Base-by-base conservation (phyloP, 2,329 filamentous ascomycete species). In the Colletotrichum sp. region DNA sequence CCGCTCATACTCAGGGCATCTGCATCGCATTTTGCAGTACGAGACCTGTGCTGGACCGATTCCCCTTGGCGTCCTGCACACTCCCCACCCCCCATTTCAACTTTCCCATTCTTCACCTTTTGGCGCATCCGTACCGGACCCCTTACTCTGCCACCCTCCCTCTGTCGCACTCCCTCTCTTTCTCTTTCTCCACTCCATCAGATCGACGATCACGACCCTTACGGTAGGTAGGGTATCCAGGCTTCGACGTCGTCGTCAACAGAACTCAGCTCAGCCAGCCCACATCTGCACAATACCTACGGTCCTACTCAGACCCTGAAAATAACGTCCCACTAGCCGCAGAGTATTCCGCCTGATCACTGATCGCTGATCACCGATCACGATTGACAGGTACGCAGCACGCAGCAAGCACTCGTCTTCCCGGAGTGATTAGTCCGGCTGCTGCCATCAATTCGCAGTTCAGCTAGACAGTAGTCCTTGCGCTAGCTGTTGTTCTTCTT, bases 181-280 rank as follows among this genome's bases (percentile, higher is more conserved):
- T 18, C 30, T 60, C n/a, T 28, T 52, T 26, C 34, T 30, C 55
- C 55, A 64, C 57, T 64, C 64, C 34, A 44, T 64, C 55, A 69
- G 64, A 76, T 76, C 73, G 73, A 65, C 73, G 73, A 76, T 73
- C 64, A 39, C 64, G 64, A 73, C 70, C 70, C 73, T 57, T 65
- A 64, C 44, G 44, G 24, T 28, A 34, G 10, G 59, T n/a, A 32
- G 18, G 18, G 64, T 32, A 76, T 26, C 70, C 72, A 65, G 49
- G 70, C 60, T 59, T 52, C 15, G 44, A 49, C 44, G 44, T 73
- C 30, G 64, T n/a, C 32, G 59, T 55, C 34, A 69, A 60, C 55
- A 24, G 57, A 36, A 62, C 57, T 65, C 70, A 65, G 49, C 70
- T 63, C 72, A 44, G 63, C 62, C 69, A 69, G 39, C 62, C 34